A percentile compares a stretch with the other conserved stretches of the same genome.
phyloP scores from a whole-genome alignment of 805 yeast genomes.

The Pichia ethanolica region DNA sequence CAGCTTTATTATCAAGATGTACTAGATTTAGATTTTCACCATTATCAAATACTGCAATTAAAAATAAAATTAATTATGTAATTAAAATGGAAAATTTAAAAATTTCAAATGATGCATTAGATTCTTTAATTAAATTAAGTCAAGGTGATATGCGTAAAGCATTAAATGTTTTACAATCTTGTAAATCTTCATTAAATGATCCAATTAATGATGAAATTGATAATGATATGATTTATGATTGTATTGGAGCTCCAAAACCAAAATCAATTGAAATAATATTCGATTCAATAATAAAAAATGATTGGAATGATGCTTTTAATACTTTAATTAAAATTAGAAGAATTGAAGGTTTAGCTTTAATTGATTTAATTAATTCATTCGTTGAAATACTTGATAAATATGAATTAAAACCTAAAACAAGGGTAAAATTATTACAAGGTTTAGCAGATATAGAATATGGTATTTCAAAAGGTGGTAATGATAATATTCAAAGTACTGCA shows the following conservation, averaged over 20 bases:
- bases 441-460: conserved; percentile 87
- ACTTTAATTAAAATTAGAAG: conserved; percentile 62
- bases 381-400: conserved; percentile 62
- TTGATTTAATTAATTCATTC: conserved; percentile 75
- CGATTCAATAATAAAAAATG: conserved; percentile 74
- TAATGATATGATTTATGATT: conserved; percentile 76
- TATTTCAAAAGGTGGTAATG: conserved; percentile 87
- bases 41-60: conserved; percentile 57
- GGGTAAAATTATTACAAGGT: conserved; percentile 59
- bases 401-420: conserved; percentile 54
- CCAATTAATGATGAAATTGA: conserved; percentile 46
- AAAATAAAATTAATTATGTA: conserved; percentile 60
- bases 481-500: conserved; percentile 83
- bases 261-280: conserved; percentile 69
- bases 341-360: conserved; percentile 78
- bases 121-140: conserved; percentile 62
- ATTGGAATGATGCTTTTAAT: conserved; percentile 71
- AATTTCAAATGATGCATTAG: conserved; percentile 51
- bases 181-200: conserved; percentile 65
- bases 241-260: conserved; percentile 95
- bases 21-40: conserved; percentile 93
- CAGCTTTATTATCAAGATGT: conserved; percentile 90
- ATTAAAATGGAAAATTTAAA: conserved; percentile 58
- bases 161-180: conserved; percentile 87
- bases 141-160: conserved; percentile 97